Percentiles rank a stretch among this genome's conserved stretches.
phyloP scores from a whole-genome alignment of 345 rosid species.

The Eutrema yunnanense region DNA sequence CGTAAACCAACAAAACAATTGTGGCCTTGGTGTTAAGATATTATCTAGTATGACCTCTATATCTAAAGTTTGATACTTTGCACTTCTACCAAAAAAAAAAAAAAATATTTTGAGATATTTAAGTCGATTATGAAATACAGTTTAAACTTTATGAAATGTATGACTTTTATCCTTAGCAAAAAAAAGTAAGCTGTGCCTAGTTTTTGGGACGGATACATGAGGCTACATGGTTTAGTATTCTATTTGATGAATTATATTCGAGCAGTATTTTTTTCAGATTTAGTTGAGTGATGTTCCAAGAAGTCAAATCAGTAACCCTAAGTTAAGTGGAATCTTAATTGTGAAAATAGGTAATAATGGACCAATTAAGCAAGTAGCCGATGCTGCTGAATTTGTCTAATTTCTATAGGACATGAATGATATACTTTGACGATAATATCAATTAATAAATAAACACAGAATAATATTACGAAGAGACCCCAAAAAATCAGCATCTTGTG shows the following conservation, averaged over 20 bases:
- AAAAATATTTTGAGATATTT: no score
- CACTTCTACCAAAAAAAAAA: not conserved
- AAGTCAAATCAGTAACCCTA: not conserved
- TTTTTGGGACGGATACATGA: no score
- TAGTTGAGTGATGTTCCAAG: not conserved
- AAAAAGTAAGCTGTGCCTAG: no score
- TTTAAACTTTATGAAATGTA: not conserved
- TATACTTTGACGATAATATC: not conserved
- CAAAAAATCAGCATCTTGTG: constrained; percentile 19
- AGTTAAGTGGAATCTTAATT: constrained; percentile 1
- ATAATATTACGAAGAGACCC: constrained; percentile 19
- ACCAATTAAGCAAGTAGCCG: constrained; percentile 7
- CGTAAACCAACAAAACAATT: not conserved
- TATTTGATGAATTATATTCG: not conserved
- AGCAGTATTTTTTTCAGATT: not conserved
- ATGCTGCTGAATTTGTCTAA: constrained; percentile 14
- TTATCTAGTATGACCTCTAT: not conserved
- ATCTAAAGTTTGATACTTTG: not conserved
- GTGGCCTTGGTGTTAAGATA: not conserved
- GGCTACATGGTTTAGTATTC: no score
- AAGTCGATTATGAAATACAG: not conserved
- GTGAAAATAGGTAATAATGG: not conserved
- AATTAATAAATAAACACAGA: not conserved
- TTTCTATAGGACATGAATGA: constrained; percentile 11
- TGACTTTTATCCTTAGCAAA: not conserved